Evolutionary conservation across 2,329 filamentous ascomycete species (phyloP).

Genomic region (Xylaria sp.): DNA sequence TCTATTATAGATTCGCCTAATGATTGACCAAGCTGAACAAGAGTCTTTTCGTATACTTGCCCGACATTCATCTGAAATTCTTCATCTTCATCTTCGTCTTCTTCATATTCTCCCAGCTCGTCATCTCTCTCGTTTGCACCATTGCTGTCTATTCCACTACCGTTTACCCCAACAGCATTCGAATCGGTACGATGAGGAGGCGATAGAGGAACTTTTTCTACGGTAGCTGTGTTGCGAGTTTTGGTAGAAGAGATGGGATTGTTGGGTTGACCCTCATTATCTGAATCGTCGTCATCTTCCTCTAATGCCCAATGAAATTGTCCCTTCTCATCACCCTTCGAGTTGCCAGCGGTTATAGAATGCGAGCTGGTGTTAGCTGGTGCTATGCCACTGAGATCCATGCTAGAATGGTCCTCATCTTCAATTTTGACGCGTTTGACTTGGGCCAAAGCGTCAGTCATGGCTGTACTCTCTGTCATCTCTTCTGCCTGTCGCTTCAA

Average conservation of each 20-base stretch:
- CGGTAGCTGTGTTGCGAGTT: neutral
- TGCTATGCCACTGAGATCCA: slow-evolving; percentile 29
- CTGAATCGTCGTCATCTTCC: slow-evolving; percentile 47
- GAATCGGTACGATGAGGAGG: slow-evolving; percentile 6
- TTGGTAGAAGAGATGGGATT: neutral
- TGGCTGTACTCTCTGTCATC: slow-evolving; percentile 31
- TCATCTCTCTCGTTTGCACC: slow-evolving; percentile 29
- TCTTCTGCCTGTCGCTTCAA: slow-evolving; percentile 42
- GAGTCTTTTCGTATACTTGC: slow-evolving; percentile 50
- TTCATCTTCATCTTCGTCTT: slow-evolving; percentile 52
- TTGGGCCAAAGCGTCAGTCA: slow-evolving; percentile 24
- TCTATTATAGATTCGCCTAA: slow-evolving; percentile 38
- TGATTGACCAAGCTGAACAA: slow-evolving; percentile 56
- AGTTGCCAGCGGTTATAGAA: slow-evolving; percentile 4
- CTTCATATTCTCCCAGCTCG: slow-evolving; percentile 28
- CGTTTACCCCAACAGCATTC: neutral
- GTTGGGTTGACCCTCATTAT: slow-evolving; percentile 36
- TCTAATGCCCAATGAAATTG: slow-evolving; percentile 49
- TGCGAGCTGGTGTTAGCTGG: neutral
- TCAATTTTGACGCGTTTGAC: slow-evolving; percentile 41
- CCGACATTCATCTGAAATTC: slow-evolving; percentile 67
- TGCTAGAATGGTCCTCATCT: slow-evolving; percentile 29
- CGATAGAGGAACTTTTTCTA: neutral
- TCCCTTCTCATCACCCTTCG: slow-evolving; percentile 21
- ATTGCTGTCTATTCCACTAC: slow-evolving; percentile 39